Evolutionary conservation across 495 filamentous ascomycete genomes (phyloP), one percentile per base, ranked within the genome.

Genomic region (Neurospora discreta): DNA sequence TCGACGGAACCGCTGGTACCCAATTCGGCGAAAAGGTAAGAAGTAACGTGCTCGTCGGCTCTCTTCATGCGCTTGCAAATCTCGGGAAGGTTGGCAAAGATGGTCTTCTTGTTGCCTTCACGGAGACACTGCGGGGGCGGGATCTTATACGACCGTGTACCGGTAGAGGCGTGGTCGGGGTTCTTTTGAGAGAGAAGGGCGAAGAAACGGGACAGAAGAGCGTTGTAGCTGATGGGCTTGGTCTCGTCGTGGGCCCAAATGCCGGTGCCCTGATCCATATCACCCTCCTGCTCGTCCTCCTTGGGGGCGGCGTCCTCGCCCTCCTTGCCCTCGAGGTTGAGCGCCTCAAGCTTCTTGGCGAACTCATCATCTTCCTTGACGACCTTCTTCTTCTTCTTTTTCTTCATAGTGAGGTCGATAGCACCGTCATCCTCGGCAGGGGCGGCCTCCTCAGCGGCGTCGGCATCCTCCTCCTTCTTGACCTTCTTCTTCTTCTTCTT

Each of bases 71-170:
- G 87, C 81, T 84, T 86, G 80, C 81, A 85, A 46, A 80, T 84
- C 72, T 81, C 80, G 71, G 76, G 75, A 77, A 99, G 93, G 85
- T 99, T 99, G 82, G 95, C 95, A 80, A 98, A 99, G 77, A 98
- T 97, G 69, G 95, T 98, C 91, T 97, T 97, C 88, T 97, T 97
- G 89, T 98, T 98, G 80, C 95, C 95, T 93, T 99, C 96, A 84
- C 96, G 94, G 67, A 98, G 87, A 83, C 95, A 97, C 85, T 99
- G 96, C n/a, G 95, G 95, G 15, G 95, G 95, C 20, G 95, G 96
- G 77, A 99, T 99, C 87, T 98, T 98, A 87, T 99, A 99, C 78
- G 91, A 94, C 84, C 92, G 93, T 73, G 90, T 88, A 69, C 95
- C 95, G 81, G 89, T 90, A 23, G 91, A 91, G 18, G 94, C 89